These are phyloP conservation scores for Silene latifolia DNA, from an alignment of 148 eudicot species.

Conservation along the genomic window DNA sequence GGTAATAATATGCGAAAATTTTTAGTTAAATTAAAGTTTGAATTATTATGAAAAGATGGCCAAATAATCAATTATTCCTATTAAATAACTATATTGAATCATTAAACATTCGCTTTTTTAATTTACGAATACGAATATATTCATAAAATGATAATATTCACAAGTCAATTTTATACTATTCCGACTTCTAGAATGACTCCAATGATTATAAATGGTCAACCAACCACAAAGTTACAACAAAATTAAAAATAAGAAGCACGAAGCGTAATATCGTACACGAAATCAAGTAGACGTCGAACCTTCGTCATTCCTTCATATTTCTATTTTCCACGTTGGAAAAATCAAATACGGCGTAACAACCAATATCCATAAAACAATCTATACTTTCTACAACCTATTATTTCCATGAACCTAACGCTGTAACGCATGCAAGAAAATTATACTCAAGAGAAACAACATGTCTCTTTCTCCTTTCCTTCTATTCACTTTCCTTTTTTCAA, in stretches of 20 bases:
- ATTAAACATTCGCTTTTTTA: too few relatives aligned
- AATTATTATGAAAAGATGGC: too few relatives aligned
- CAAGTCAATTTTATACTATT: too few relatives aligned
- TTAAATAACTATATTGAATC: too few relatives aligned
- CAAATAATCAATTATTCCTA: too few relatives aligned
- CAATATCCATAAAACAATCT: background rate
- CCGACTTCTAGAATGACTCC: too few relatives aligned
- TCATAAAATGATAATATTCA: too few relatives aligned
- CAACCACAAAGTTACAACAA: too few relatives aligned
- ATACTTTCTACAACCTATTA: background rate
- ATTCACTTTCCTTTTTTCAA: background rate
- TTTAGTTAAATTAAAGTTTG: too few relatives aligned
- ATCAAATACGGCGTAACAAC: background rate
- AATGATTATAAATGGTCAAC: too few relatives aligned
- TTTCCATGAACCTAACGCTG: background rate
- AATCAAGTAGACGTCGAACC: background rate
- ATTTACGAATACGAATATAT: too few relatives aligned
- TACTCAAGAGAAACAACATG: background rate
- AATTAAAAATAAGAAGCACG: background rate
- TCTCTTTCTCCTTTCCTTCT: slow-evolving; percentile 7
- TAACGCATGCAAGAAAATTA: background rate
- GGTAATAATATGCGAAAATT: too few relatives aligned
- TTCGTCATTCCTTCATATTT: slow-evolving; percentile 10
- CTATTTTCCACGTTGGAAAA: slow-evolving; percentile 6
- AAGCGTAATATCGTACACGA: background rate